Conservation (phyloP, 1,284 basidiomycete species). For the Trichosporon sp. region DNA sequence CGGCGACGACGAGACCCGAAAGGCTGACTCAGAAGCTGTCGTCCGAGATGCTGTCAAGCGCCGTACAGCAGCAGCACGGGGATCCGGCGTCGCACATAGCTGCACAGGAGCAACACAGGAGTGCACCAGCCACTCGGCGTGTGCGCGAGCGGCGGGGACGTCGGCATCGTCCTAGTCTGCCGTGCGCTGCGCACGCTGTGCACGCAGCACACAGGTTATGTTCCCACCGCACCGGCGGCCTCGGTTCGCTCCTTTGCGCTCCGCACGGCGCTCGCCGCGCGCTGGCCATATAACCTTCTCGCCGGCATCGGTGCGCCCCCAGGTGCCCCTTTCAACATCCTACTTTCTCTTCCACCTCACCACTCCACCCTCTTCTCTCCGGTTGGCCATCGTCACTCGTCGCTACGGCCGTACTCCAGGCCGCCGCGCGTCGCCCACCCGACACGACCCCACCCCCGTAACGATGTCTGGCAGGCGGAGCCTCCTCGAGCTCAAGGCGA, state of each 20-base stretch:
- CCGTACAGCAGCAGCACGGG: too few species aligned
- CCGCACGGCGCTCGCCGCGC: too few species aligned
- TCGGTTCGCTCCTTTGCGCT: background rate
- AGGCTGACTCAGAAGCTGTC: background rate
- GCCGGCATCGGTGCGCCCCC: too few species aligned
- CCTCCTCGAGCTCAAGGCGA: background rate
- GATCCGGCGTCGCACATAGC: background rate
- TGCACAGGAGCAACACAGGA: background rate
- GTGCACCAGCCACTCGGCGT: background rate
- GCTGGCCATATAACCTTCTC: too few species aligned
- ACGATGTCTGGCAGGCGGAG: background rate
- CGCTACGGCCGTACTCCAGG: too few species aligned
- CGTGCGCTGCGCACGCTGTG: background rate
- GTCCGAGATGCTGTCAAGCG: too few species aligned
- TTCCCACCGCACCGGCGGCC: background rate
- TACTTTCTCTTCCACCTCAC: background rate
- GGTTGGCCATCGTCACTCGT: too few species aligned
- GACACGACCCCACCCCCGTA: background rate
- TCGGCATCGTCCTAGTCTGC: background rate
- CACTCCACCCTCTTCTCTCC: background rate
- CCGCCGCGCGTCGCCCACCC: background rate
- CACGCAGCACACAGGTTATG: background rate
- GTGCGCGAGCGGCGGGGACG: too few species aligned
- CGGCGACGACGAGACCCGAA: background rate
- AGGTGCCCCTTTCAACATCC: too few species aligned